Evolutionary conservation across 2,329 filamentous ascomycete species (phyloP), one percentile per base, ranked within the genome.

Genomic region (Aspergillus pseudotamarii): DNA sequence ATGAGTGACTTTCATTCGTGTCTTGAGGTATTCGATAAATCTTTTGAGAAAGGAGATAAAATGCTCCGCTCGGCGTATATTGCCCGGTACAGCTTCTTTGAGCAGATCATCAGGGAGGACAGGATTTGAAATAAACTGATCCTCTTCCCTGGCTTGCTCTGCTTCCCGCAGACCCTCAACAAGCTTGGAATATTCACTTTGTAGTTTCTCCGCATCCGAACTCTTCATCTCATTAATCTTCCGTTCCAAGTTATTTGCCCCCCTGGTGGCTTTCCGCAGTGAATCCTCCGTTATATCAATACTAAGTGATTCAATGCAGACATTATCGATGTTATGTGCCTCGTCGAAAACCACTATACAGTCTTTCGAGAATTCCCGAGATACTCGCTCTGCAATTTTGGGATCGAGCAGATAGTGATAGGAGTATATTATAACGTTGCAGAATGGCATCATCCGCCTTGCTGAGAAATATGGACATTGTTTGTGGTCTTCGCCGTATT

Each of bases 371-470:
- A 99, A 87, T 73, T 99, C 95, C 77, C 91, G 93, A 0, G 95
- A 98, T 2, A 98, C 94, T 62, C 94, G 80, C 75, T 99, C 95
- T 14, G 95, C 95, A 72, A 99, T 99, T 77, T 99, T 99, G 3
- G 95, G 95, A 72, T 99, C 96, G 19, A 99, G 87, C 3, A 99
- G 87, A 74, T 99, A 99, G 78, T 99, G 95, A 75, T 99, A 99
- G 0, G 95, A 99, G 81, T 99, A 99, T 69, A 99, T 99, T 73
- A 99, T 97, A 74, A 99, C 93, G 76, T 99, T 98, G 85, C 95
- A 99, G 75, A 94, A 98, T 72, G 95, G 91, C 94, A 99, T 98
- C 95, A 99, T 99, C 67, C 95, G 89, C 63, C 95, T 86, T 16
- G 93, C 92, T 16, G 94, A 97, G 72, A 99, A 99, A 76, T 99